Conservation (phyloP, 306 rosid species). For the Quercus parvula region DNA sequence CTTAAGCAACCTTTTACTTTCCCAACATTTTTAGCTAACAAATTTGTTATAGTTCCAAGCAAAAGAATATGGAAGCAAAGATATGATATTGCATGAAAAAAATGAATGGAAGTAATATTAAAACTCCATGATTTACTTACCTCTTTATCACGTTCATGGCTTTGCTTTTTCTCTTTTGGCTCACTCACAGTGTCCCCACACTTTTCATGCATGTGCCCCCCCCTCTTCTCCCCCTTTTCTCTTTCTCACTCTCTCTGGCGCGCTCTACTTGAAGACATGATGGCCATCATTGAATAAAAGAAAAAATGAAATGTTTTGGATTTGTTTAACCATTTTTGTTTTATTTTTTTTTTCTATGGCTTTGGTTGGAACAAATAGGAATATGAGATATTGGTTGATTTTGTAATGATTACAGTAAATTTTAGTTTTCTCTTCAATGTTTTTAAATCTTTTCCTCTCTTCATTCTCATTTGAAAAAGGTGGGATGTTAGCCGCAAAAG, state of each 20-base stretch:
- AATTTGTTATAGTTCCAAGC: constrained; percentile 21
- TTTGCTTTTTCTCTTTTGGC: constrained; percentile 19
- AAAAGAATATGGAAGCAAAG: neutral
- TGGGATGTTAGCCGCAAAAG: too few species aligned
- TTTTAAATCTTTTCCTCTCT: neutral
- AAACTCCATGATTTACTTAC: constrained; percentile 1
- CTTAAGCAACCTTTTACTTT: constrained; percentile 55
- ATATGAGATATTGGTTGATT: constrained; percentile 1
- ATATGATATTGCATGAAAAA: neutral
- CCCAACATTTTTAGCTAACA: constrained; percentile 18
- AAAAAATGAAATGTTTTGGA: neutral
- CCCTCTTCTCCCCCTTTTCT: neutral
- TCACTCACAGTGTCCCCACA: constrained; percentile 29
- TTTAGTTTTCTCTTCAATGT: neutral
- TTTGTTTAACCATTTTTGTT: neutral
- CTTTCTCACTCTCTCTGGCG: neutral
- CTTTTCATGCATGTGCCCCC: constrained; percentile 28
- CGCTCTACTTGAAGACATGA: neutral
- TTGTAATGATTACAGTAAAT: neutral
- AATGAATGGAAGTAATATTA: neutral
- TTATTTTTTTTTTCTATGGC: neutral
- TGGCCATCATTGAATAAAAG: neutral
- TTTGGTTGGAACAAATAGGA: neutral
- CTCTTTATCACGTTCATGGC: constrained; percentile 28
- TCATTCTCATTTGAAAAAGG: neutral